These are phyloP conservation scores for Geotrichum reessii DNA, from an alignment of 1,139 yeast genomes.

Conservation along the genomic window DNA sequence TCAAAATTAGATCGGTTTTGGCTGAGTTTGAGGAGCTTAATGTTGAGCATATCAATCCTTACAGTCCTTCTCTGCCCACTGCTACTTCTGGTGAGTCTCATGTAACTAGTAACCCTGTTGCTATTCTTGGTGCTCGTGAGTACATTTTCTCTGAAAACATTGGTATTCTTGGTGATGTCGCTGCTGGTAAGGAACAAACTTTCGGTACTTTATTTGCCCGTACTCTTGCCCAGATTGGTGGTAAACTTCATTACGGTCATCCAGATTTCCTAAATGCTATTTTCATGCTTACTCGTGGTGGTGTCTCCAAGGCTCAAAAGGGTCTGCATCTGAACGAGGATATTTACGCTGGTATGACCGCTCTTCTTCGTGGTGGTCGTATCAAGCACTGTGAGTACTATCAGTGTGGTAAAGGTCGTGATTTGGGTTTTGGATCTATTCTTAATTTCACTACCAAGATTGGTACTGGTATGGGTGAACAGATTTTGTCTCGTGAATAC, in stretches of 20 bases:
- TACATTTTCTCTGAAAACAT: conserved; percentile 98
- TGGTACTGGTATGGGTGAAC: conserved; percentile 99
- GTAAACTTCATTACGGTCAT: conserved; percentile 98
- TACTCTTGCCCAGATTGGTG: conserved; percentile 97
- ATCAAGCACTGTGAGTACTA: conserved; percentile 98
- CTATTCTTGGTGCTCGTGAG: conserved; percentile 98
- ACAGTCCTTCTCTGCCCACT: conserved; percentile 34
- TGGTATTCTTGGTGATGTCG: conserved; percentile 98
- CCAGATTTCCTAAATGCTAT: conserved; percentile 96
- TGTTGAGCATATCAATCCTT: conserved; percentile 46
- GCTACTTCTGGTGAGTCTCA: conserved; percentile 30
- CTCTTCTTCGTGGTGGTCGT: conserved; percentile 95
- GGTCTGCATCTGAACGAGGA: conserved; percentile 98
- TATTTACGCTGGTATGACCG: conserved; percentile 99
- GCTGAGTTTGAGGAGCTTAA: conserved; percentile 97
- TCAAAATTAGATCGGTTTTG: conserved; percentile 92
- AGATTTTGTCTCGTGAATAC: conserved; percentile 96
- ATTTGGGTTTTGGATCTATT: conserved; percentile 97
- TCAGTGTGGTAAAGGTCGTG: conserved; percentile 99
- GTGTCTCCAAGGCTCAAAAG: conserved; percentile 98
- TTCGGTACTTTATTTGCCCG: conserved; percentile 97
- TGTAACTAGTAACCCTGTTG: conserved; percentile 69
- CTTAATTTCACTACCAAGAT: conserved; percentile 97
- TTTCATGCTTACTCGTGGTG: conserved; percentile 97
- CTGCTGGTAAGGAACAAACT: conserved; percentile 99